These are phyloP conservation scores for Hemisphaericaspora xylofermentans DNA, from an alignment of 1,139 yeast species.

Conservation along the genomic window DNA sequence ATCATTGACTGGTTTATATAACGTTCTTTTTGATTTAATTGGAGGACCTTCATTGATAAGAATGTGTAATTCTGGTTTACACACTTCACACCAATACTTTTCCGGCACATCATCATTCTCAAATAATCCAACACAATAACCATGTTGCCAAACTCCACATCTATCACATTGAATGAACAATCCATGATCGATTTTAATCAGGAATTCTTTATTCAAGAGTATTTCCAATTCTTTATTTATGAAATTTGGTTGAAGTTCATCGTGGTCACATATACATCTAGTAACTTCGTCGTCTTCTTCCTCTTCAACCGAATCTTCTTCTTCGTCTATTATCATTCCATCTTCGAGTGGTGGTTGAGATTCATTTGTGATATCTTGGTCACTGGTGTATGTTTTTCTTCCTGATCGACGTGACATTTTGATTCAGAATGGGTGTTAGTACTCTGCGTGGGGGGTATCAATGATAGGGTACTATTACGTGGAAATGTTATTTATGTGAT, in stretches of 20 bases:
- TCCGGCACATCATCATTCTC: slow-evolving; percentile 80
- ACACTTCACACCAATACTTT: slow-evolving; percentile 88
- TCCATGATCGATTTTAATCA: slow-evolving; percentile 72
- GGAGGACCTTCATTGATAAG: slow-evolving; percentile 34
- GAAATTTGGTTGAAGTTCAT: slow-evolving; percentile 51
- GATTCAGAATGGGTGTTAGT: too few species aligned
- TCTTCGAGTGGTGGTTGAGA: not conserved
- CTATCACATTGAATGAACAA: slow-evolving; percentile 86
- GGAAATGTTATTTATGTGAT: too few species aligned
- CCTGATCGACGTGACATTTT: slow-evolving; percentile 33
- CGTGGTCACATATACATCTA: slow-evolving; percentile 83
- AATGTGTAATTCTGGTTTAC: slow-evolving; percentile 80
- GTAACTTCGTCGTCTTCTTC: slow-evolving; percentile 73
- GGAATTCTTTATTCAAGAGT: slow-evolving; percentile 48
- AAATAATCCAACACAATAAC: slow-evolving; percentile 84
- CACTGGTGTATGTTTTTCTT: slow-evolving; percentile 14
- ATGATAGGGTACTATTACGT: not conserved
- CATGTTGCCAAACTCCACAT: slow-evolving; percentile 97
- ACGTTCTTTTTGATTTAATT: slow-evolving; percentile 28
- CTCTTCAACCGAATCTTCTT: slow-evolving; percentile 7
- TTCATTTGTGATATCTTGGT: not conserved
- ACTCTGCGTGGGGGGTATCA: too few species aligned
- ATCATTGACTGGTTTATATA: slow-evolving; percentile 50
- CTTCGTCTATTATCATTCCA: slow-evolving; percentile 1
- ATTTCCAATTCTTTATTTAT: slow-evolving; percentile 42